phyloP scores from a whole-genome alignment of 495 filamentous ascomycete genomes.

The Choiromyces venosus region DNA sequence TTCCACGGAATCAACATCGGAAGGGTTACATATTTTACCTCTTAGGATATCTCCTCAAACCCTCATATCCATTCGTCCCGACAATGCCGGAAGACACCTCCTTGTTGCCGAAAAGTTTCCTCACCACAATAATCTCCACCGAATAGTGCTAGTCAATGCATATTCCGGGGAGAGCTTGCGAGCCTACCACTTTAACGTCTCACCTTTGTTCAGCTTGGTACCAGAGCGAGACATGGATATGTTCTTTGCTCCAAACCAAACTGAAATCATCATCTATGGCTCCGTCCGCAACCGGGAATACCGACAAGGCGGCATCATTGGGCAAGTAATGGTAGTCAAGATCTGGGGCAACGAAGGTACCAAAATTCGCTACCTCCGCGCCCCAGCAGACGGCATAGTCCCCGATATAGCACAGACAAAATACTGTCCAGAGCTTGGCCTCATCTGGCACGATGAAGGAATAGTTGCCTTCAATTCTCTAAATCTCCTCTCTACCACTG shows the following conservation, averaged over 20 bases:
- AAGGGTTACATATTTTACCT: conserved; percentile 4
- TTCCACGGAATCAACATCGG: conserved; percentile 1
- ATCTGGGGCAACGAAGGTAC: not conserved
- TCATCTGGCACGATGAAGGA: conserved; percentile 9
- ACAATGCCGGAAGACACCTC: conserved; percentile 13
- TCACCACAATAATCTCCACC: conserved; percentile 24
- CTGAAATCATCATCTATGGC: conserved; percentile 12
- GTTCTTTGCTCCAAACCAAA: conserved; percentile 10
- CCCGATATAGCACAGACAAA: not conserved
- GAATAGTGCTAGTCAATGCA: conserved; percentile 22
- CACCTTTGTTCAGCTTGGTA: conserved; percentile 13
- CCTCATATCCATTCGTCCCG: conserved; percentile 17
- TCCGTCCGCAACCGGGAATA: conserved; percentile 20
- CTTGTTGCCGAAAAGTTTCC: conserved; percentile 23
- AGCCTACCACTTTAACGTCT: conserved; percentile 21
- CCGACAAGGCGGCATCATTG: conserved; percentile 14
- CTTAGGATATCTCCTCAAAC: conserved; percentile 22
- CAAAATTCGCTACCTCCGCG: conserved; percentile 18
- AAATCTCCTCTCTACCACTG: conserved; percentile 13
- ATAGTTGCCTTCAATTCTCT: conserved; percentile 16
- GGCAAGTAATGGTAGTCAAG: conserved; percentile 20
- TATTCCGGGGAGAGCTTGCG: conserved; percentile 9
- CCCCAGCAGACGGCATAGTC: conserved; percentile 3
- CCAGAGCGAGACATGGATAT: conserved; percentile 21
- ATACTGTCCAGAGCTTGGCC: conserved; percentile 7